phyloP scores from a whole-genome alignment of 106 monocot genomes.

The Posidonia australis region DNA sequence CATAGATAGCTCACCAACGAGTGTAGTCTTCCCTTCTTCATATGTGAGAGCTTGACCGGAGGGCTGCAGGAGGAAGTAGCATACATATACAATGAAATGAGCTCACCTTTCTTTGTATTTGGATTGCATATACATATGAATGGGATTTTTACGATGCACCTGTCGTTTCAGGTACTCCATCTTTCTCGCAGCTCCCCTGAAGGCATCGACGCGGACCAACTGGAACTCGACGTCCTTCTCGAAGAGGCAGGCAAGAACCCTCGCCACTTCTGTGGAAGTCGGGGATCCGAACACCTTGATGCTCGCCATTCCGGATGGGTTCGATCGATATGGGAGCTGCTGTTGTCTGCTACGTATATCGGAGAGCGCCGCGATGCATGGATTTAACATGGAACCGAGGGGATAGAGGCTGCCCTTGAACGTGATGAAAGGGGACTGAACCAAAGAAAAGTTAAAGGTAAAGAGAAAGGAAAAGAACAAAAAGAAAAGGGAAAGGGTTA shows the following conservation, averaged over 20 bases:
- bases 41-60: slow-evolving; percentile 5
- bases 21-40: slow-evolving; percentile 10
- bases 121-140: neutral
- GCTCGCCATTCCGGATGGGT: slow-evolving; percentile 7
- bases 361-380: neutral
- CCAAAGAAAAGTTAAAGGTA: neutral
- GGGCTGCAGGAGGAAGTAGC: neutral
- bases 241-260: slow-evolving; percentile 20
- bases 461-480: neutral
- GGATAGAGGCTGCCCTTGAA: neutral
- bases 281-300: slow-evolving; percentile 16
- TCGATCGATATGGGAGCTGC: neutral
- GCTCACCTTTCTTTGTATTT: too few species aligned
- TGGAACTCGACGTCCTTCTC: slow-evolving; percentile 24
- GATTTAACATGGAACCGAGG: neutral
- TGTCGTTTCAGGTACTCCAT: slow-evolving; percentile 17
- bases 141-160: neutral
- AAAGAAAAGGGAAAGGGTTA: neutral
- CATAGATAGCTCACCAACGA: neutral
- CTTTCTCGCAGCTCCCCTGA: slow-evolving; percentile 6
- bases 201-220: slow-evolving; percentile 7
- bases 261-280: slow-evolving; percentile 17
- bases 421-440: neutral
- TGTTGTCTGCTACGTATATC: neutral
- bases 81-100: too few species aligned